Evolutionary conservation across 306 rosid species (phyloP), one percentile per base, ranked within the genome.

Genomic region (Trifolium pratense): DNA sequence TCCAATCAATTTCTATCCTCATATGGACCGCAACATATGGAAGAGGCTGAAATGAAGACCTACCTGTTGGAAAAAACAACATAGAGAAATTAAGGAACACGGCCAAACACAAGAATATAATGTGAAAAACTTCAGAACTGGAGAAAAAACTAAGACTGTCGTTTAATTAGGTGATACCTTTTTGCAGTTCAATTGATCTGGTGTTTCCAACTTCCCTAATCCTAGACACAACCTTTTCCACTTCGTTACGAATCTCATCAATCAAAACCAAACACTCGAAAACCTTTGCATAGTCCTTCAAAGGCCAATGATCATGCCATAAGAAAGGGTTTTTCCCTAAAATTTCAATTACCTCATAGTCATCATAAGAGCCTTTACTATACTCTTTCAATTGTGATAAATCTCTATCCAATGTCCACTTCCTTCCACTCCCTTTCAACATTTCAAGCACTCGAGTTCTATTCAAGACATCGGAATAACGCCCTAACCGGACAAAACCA

Each of bases 251-350:
- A 59, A 89, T 71, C 83, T 85, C 92, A 56, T 89, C 95, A 25
- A 85, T 87, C 87, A 90, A 77, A 77, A 84, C 84, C 76, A 94
- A 83, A 77, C 98, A 94, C 82, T 87, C 98, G 15, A 91, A 87
- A 67, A 91, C 88, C 76, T 78, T 83, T 2, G 95, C 97, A 49
- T 94, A 91, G 75, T 91, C 95, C 82, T 84, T 88, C 62, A 88
- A 89, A 18, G 96, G 88, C 98, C 98, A 94, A 83, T 91, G 98
- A 78, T 94, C 98, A 31, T 91, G 98, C 98, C 98, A 94, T 59
- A 94, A 66, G 82, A 94, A 94, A 0, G 98, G 98, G 71, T 94
- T 89, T 36, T 91, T 94, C 18, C 97, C 98, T 9, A 85, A 88
- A 26, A 94, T 86, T 61, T 55, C 82, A 39, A 94, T 84, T 0